Conservation (phyloP, 352 stramenopile genomes). For the Blastocystis sp. region DNA sequence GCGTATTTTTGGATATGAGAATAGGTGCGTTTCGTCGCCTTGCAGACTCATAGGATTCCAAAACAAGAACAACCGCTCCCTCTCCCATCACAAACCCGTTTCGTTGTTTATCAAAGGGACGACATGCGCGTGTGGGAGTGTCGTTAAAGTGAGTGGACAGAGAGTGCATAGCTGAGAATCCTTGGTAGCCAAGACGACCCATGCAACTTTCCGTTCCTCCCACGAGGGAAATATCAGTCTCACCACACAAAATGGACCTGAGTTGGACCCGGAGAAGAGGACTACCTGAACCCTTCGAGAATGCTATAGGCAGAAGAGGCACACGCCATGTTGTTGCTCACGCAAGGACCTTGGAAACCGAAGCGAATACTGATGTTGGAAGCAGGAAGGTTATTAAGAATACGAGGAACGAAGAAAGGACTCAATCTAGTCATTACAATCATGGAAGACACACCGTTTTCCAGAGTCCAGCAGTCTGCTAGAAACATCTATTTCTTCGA, state of each 20-base stretch:
- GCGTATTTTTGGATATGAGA: slow-evolving; percentile 70
- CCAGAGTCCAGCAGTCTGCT: not conserved
- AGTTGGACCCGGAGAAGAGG: not conserved
- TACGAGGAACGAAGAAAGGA: slow-evolving; percentile 84
- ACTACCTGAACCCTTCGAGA: slow-evolving; percentile 79
- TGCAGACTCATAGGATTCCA: slow-evolving; percentile 83
- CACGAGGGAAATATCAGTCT: slow-evolving; percentile 70
- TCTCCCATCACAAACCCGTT: slow-evolving; percentile 95
- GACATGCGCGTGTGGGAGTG: slow-evolving; percentile 74
- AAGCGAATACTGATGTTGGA: slow-evolving; percentile 82
- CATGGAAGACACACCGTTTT: not conserved
- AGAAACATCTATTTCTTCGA: slow-evolving; percentile 70
- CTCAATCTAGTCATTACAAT: not conserved
- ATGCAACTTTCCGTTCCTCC: slow-evolving; percentile 88
- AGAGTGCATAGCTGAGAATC: slow-evolving; percentile 87
- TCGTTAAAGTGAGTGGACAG: slow-evolving; percentile 91
- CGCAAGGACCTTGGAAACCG: slow-evolving; percentile 87
- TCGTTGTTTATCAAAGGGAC: slow-evolving; percentile 86
- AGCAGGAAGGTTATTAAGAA: slow-evolving; percentile 84
- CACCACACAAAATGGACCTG: slow-evolving; percentile 70
- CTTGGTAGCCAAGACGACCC: slow-evolving; percentile 82
- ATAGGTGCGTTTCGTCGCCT: slow-evolving; percentile 75
- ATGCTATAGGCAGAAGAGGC: slow-evolving; percentile 91
- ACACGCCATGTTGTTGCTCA: slow-evolving; percentile 89
- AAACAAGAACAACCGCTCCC: slow-evolving; percentile 74